Evolutionary conservation across 441 rosid genomes (phyloP).

Genomic region (Kokia cookei): DNA sequence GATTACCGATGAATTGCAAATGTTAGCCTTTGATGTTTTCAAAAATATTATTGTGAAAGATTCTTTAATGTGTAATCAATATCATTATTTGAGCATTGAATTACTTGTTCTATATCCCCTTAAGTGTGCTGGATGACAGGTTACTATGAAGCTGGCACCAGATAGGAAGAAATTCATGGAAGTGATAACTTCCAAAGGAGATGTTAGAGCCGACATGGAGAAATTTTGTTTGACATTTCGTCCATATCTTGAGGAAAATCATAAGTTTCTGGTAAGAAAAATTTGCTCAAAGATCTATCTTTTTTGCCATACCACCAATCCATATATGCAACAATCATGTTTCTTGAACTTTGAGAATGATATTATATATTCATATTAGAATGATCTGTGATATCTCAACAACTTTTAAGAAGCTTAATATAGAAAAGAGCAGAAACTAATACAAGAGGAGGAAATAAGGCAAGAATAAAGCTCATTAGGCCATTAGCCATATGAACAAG

Average conservation of each 20-base stretch:
- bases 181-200: conserved; percentile 68
- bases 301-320: neutral
- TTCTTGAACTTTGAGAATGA: neutral
- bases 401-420: no score
- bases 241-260: conserved; percentile 76
- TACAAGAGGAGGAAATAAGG: no score
- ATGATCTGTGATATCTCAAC: no score
- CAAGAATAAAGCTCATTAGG: no score
- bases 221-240: conserved; percentile 66
- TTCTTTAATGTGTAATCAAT: no score
- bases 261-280: conserved; percentile 71
- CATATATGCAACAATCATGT: neutral
- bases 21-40: neutral
- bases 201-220: conserved; percentile 69
- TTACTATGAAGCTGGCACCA: conserved; percentile 90
- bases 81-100: no score
- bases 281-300: neutral
- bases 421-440: no score
- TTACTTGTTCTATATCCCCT: conserved; percentile 13
- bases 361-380: neutral
- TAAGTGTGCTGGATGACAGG: conserved; percentile 28
- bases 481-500: no score
- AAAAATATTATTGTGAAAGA: neutral
- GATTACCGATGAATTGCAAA: no score
- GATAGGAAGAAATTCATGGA: conserved; percentile 96